Evolutionary conservation across 1,284 basidiomycete genomes (phyloP).

Genomic region (Cystobasidiaceae sp.): DNA sequence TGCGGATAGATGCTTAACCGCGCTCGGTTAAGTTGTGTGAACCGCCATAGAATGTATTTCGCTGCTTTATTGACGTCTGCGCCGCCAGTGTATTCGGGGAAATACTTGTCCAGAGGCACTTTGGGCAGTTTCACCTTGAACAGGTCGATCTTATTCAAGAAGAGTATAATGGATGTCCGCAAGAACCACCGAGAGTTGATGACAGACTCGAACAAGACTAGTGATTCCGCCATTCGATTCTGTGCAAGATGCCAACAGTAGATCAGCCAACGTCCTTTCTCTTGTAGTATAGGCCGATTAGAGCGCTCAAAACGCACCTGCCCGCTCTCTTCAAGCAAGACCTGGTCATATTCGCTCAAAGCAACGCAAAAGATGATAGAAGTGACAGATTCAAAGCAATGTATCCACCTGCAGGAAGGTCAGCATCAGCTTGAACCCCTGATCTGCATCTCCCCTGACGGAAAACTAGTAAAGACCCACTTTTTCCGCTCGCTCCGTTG

Average conservation of each 20-base stretch:
- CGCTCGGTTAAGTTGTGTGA: constrained; percentile 90
- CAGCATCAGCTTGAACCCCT: not conserved
- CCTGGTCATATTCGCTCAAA: constrained; percentile 83
- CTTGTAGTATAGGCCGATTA: not conserved
- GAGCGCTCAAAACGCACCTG: constrained; percentile 63
- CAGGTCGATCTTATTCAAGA: constrained; percentile 43
- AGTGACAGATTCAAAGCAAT: constrained; percentile 54
- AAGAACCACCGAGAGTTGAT: constrained; percentile 99
- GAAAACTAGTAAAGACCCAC: constrained; percentile 55
- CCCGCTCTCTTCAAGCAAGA: constrained; percentile 85
- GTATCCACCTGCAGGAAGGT: constrained; percentile 42
- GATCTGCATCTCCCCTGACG: constrained; percentile 62
- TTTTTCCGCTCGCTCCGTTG: constrained; percentile 84
- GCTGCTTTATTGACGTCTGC: constrained; percentile 95
- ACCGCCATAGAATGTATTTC: constrained; percentile 95
- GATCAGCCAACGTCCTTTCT: not conserved
- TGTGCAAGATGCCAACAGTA: constrained; percentile 54
- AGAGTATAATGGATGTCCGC: constrained; percentile 56
- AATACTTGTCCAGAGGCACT: constrained; percentile 77
- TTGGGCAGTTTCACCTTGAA: constrained; percentile 91
- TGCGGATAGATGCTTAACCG: constrained; percentile 85
- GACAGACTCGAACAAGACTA: constrained; percentile 88
- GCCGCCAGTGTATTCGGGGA: constrained; percentile 84
- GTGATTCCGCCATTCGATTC: constrained; percentile 93
- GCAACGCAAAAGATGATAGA: constrained; percentile 81